These are phyloP conservation scores for Arthonia radiata DNA, from an alignment of 495 filamentous ascomycete species.

Conservation along the genomic window DNA sequence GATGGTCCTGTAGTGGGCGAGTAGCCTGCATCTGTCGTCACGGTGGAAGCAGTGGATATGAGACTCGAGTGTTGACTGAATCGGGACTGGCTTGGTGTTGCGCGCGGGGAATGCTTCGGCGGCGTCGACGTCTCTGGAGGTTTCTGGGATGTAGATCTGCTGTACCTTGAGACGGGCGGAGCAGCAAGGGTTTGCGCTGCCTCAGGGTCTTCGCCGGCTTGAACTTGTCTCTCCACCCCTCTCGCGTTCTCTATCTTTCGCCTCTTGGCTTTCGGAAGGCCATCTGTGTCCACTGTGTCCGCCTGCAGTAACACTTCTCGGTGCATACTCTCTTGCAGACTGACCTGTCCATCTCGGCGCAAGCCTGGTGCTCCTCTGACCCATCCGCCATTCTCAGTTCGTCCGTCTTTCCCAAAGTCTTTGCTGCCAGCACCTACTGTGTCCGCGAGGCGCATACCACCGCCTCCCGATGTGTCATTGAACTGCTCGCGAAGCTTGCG, in stretches of 20 bases:
- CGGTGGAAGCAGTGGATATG: too few relatives aligned
- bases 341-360: slow-evolving; percentile 19
- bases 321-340: slow-evolving; percentile 7
- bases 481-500: slow-evolving; percentile 47
- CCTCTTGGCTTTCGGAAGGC: too few relatives aligned
- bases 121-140: too few relatives aligned
- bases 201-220: neutral
- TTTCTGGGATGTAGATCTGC: too few relatives aligned
- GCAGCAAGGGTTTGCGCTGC: too few relatives aligned
- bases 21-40: too few relatives aligned
- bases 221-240: slow-evolving; percentile 12
- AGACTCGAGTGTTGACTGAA: too few relatives aligned
- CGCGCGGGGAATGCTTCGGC: too few relatives aligned
- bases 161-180: too few relatives aligned
- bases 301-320: slow-evolving; percentile 9
- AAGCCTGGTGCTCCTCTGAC: slow-evolving; percentile 18
- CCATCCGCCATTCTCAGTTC: slow-evolving; percentile 18
- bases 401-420: too few relatives aligned
- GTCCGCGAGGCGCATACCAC: slow-evolving; percentile 28
- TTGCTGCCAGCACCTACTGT: slow-evolving; percentile 30
- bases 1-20: too few relatives aligned
- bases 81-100: too few relatives aligned
- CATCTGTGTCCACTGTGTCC: slow-evolving; percentile 10
- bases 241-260: slow-evolving; percentile 9
- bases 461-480: slow-evolving; percentile 16